These are phyloP conservation scores for Coleophoma crateriformis DNA, from an alignment of 2,329 filamentous ascomycete species.

Conservation along the genomic window DNA sequence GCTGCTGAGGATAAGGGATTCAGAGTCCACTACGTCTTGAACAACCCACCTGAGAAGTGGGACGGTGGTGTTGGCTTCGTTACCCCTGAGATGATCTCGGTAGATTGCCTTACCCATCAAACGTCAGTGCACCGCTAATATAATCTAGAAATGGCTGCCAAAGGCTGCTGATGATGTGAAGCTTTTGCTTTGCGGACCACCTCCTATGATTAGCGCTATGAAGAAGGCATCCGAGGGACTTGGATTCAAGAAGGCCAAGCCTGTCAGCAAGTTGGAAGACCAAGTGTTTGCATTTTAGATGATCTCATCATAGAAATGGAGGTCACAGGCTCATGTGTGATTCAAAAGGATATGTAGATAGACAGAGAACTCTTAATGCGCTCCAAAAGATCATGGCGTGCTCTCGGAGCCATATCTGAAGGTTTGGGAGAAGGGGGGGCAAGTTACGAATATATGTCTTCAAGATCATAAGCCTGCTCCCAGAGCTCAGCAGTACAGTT, in stretches of 20 bases:
- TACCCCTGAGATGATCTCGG: constrained; percentile 91
- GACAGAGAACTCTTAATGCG: too few relatives aligned
- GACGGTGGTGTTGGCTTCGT: constrained; percentile 91
- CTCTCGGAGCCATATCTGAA: too few relatives aligned
- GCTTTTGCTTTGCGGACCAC: constrained; percentile 89
- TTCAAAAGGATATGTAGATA: too few relatives aligned
- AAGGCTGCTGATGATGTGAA: constrained; percentile 83
- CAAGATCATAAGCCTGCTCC: too few relatives aligned
- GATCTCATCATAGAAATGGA: not conserved
- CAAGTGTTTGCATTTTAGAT: constrained; percentile 92
- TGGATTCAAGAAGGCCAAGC: constrained; percentile 86
- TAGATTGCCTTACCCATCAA: constrained; percentile 31
- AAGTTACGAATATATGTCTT: too few relatives aligned
- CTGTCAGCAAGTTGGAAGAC: constrained; percentile 96
- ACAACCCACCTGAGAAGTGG: constrained; percentile 92
- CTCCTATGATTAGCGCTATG: constrained; percentile 92
- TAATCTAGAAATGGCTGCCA: constrained; percentile 65
- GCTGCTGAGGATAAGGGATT: constrained; percentile 73
- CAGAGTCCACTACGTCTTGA: constrained; percentile 89
- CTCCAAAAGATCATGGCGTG: too few relatives aligned
- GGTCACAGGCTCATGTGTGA: too few relatives aligned
- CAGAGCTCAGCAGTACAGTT: too few relatives aligned
- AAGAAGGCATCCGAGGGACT: constrained; percentile 92
- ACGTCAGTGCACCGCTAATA: not conserved
- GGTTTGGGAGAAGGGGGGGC: too few relatives aligned